Evolutionary conservation across 2,329 filamentous ascomycete genomes (phyloP).

Genomic region (Cercospora sesami): DNA sequence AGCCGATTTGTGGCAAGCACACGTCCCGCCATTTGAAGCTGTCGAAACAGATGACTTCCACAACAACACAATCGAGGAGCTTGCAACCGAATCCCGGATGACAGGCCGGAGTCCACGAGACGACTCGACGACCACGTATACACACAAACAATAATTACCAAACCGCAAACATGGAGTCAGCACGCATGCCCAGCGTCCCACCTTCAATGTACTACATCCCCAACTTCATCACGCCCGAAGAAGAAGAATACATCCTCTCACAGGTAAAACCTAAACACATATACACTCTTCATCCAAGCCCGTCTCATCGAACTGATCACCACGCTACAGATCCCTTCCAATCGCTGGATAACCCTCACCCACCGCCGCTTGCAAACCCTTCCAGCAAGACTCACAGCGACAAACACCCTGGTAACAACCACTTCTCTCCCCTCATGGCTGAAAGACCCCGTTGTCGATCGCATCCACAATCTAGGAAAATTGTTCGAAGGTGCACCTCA

Average conservation of each 20-base stretch:
- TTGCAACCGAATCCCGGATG: no score
- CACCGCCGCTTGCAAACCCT: constrained; percentile 88
- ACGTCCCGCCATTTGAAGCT: background rate
- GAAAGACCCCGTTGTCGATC: constrained; percentile 65
- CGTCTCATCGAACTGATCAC: background rate
- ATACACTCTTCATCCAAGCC: background rate
- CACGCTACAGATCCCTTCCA: constrained; percentile 45
- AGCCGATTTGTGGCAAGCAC: constrained; percentile 4
- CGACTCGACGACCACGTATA: background rate
- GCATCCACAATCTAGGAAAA: constrained; percentile 46
- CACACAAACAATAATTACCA: background rate
- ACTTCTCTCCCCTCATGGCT: constrained; percentile 74
- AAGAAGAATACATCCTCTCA: constrained; percentile 69
- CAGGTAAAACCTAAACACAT: constrained; percentile 56
- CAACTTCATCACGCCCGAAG: constrained; percentile 74
- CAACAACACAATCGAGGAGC: background rate
- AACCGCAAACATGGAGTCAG: constrained; percentile 12
- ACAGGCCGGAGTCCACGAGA: no score
- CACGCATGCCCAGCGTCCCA: constrained; percentile 25
- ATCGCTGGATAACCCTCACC: constrained; percentile 81
- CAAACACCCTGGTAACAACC: constrained; percentile 71
- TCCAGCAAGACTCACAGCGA: constrained; percentile 76
- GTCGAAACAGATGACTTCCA: background rate
- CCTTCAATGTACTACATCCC: constrained; percentile 77
- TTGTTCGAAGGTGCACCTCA: constrained; percentile 70